phyloP scores from a whole-genome alignment of 805 yeast species.

The Cyberlindnera samutprakarnensis region DNA sequence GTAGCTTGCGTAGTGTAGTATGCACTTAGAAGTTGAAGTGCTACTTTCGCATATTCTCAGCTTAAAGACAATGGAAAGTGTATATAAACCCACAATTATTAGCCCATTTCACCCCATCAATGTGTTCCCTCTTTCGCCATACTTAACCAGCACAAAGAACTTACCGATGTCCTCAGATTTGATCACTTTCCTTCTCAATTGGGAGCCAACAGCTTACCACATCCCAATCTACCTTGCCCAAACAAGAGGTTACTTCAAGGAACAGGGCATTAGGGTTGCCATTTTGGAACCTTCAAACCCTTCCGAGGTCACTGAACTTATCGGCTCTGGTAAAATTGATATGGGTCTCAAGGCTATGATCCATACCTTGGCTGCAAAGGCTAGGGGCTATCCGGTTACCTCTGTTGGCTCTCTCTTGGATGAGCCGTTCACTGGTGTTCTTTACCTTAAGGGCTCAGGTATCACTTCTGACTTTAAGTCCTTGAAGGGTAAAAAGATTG shows the following conservation, averaged over 20 bases:
- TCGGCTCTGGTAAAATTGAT: neutral
- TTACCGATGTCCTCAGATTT: conserved; percentile 1
- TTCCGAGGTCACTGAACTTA: conserved; percentile 1
- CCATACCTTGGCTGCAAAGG: conserved; percentile 1
- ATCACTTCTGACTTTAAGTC: neutral
- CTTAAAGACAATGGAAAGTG: no score
- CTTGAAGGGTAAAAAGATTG: neutral
- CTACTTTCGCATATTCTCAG: no score
- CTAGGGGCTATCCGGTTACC: conserved; percentile 1
- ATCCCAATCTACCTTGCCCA: conserved; percentile 1
- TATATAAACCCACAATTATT: no score
- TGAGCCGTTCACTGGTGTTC: conserved; percentile 1
- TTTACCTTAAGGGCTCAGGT: neutral
- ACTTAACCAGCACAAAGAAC: no score
- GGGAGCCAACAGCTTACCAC: conserved; percentile 1
- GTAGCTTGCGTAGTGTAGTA: no score
- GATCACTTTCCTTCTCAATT: neutral
- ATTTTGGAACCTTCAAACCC: conserved; percentile 1
- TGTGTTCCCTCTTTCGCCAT: no score
- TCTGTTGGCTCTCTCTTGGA: conserved; percentile 1
- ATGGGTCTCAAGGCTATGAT: conserved; percentile 1
- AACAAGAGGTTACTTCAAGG: neutral
- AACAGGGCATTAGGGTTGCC: neutral
- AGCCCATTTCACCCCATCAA: no score
- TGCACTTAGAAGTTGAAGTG: no score